Evolutionary conservation across 371 early-diverging fungal genomes (phyloP), one percentile per base, ranked within the genome.

Genomic region (Dichotomocladium elegans): DNA sequence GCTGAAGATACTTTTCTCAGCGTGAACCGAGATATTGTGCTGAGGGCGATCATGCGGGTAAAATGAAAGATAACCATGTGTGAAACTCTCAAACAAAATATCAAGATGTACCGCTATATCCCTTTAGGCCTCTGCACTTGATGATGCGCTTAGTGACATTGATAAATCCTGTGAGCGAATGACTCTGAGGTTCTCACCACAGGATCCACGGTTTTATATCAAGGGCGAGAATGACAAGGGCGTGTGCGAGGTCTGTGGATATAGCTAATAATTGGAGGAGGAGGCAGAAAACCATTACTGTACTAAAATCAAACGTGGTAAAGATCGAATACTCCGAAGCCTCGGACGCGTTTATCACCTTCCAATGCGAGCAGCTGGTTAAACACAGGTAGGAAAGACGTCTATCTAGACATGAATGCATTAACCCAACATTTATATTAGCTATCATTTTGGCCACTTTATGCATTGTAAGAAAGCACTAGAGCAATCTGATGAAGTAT

Each of bases 381-480:
- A 48, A 53, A 27, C 63, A 54, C 42, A 68, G 61, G 77, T 76
- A 60, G 52, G 15, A 29, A 8, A 10, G 33, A 43, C 10, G 47
- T 25, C 19, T 33, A 37, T 22, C 41, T 47, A 27, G 19, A 19
- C 34, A 5, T 25, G 15, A 47, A 35, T 28, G 15, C 27, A 30
- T 31, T 27, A 5, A 22, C 17, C 12, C 9, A 31, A 19, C n/a
- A 49, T 29, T 22, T 47, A 15, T 26, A 12, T 17, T 64, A 75
- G 76, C 15, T 75, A 75, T 43, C 51, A 50, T 10, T 69, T 54
- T 41, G 30, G 61, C 4, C 64, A 75, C 41, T 58, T 75, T 9
- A 49, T 51, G 10, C 53, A 52, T 7, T 72, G 70, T 30, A 58
- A 48, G 19, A 67, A 62, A 51, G 68, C 72, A 0, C 37, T 75